Evolutionary conservation across 2,329 filamentous ascomycete species (phyloP), one percentile per base, ranked within the genome.

Genomic region (Camillea tinctor): DNA sequence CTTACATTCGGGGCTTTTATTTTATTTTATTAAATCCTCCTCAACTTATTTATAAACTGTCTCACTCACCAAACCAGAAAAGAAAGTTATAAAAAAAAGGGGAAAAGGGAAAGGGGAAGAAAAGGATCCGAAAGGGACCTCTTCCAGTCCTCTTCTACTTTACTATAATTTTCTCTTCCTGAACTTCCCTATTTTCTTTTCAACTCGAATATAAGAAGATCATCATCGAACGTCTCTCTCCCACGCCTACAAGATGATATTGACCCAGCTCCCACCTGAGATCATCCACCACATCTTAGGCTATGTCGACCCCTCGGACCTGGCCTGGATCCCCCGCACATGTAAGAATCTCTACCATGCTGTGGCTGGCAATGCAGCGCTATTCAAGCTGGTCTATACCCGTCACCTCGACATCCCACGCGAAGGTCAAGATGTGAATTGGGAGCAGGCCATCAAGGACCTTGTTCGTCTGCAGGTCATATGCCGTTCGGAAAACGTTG

Each of bases 341-440:
- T 89, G 84, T 70, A 79, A 74, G 19, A 71, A 68, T 11, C 75
- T 93, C 52, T 74, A 83, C 60, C 72, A 76, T 36, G 84, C 85
- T 63, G 78, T 90, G 56, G 78, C 75, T 54, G 79, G 77, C 50
- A 90, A 92, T 70, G 71, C 74, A 17, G 75, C 83, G 8, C 75
- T 93, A 13, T 88, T 81, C 72, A 87, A 84, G 60, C 80, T 83
- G 21, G 75, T 90, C 6, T 93, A 91, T 71, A 73, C 88, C 3
- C 76, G 77, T 17, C 72, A 74, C 50, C 79, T 87, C 57, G 87
- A 89, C 72, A 67, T 77, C 62, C 60, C 60, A 52, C 22, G 61
- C 11, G 58, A 63, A 1, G 72, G 76, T 44, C 57, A 71, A 2
- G 67, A 75, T 48, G 60, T 80, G 9, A 73, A 81, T 55, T 83